These are phyloP conservation scores for Teunomyces panamensis DNA, from an alignment of 805 yeast genomes.

Conservation along the genomic window DNA sequence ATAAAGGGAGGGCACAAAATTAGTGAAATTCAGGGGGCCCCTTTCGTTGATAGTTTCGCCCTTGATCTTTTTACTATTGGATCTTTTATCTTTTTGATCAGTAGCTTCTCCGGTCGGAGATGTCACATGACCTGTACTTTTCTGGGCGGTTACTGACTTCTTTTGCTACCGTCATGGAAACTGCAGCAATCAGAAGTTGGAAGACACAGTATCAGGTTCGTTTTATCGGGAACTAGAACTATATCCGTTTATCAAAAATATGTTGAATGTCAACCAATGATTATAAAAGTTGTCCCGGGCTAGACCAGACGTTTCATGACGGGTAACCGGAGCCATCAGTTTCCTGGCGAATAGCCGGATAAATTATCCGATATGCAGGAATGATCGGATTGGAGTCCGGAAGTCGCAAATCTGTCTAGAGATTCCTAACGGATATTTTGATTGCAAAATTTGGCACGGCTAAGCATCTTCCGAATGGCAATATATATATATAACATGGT, in stretches of 20 bases:
- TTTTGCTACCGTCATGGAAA: no score
- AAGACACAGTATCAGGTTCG: no score
- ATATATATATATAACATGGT: background rate
- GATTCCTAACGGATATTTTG: background rate
- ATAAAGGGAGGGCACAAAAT: background rate
- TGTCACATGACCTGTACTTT: background rate
- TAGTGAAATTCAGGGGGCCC: no score
- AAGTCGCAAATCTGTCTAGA: background rate
- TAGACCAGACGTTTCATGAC: no score
- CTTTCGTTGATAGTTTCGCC: no score
- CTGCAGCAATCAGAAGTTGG: no score
- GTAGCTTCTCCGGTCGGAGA: background rate
- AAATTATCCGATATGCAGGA: background rate
- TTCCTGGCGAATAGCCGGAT: background rate
- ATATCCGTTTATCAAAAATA: no score
- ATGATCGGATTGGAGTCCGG: background rate
- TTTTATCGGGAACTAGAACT: no score
- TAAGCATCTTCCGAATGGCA: background rate
- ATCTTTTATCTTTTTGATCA: constrained; percentile 2
- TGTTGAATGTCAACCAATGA: no score
- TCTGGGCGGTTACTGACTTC: background rate
- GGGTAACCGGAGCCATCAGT: background rate
- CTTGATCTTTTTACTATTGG: no score
- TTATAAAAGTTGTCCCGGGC: no score
- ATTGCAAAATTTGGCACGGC: background rate